Evolutionary conservation across 768 basidiomycete genomes (phyloP), one percentile per base, ranked within the genome.

Genomic region (Tulasnella sp.): DNA sequence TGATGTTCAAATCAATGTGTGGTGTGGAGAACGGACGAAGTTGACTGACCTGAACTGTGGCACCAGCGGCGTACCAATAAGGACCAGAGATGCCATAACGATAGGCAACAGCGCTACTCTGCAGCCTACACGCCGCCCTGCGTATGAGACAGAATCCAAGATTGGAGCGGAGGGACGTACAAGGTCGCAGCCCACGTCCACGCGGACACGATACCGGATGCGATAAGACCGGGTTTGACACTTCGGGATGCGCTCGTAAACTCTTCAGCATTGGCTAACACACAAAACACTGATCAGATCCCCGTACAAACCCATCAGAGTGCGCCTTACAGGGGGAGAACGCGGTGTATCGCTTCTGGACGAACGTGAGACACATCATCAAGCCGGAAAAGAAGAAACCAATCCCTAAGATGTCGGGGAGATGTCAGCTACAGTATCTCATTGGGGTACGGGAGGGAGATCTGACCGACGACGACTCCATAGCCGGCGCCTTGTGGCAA

Each of bases 181-280:
- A 86, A 68, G 0, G 84, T 87, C 17, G 84, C 86, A 2, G 84
- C 84, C 77, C 83, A 59, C 23, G 36, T 91, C 89, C 90, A 93
- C 0, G 91, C 89, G 17, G 82, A 84, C 19, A 94, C 90, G 59
- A 96, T 93, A 1, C 92, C 92, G 27, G 87, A 81, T 0, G 91
- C 90, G 58, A 96, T 92, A 42, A 97, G 74, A 11, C 92, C 92
- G 6, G 93, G 89, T 62, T 92, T 92, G 54, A 94, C 78, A 56
- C 82, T 83, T 31, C 87, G 75, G 1, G 84, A 87, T 6, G 87
- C 86, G 61, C 80, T 84, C 52, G 80, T 83, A 63, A 89, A 89
- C 65, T 89, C 86, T 61, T 60, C 49, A 21, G 57, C 32, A 29
- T 58, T 54, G 29, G 53, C 55, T 57, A 12, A 14, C 21, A n/a